A percentile compares a stretch with the other conserved stretches of the same genome.
These are phyloP conservation scores for Microbotryum saponariae DNA, from an alignment of 1,284 basidiomycete species.

Conservation along the genomic window DNA sequence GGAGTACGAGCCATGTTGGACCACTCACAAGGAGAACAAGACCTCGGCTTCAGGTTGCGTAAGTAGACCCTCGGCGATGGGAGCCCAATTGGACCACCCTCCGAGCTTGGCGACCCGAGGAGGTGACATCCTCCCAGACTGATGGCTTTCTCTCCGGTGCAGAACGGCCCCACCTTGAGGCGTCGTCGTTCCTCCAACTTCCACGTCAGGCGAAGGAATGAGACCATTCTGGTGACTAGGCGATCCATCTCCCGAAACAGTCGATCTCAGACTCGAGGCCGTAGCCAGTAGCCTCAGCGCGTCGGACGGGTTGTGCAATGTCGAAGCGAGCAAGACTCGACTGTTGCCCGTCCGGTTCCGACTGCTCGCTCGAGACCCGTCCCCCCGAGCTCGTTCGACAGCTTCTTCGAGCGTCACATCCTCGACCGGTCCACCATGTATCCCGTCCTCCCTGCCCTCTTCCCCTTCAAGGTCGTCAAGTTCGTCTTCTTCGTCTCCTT, in stretches of 20 bases:
- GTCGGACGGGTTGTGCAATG: slow-evolving; percentile 30
- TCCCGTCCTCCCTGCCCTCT: slow-evolving; percentile 2
- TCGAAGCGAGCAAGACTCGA: slow-evolving; percentile 22
- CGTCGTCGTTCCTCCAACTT: too few species aligned
- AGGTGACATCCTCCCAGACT: not conserved
- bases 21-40: slow-evolving; percentile 20
- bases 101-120: not conserved
- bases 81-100: slow-evolving; percentile 22
- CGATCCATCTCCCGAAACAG: not conserved
- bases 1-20: not conserved
- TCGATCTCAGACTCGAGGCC: slow-evolving; percentile 19
- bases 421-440: not conserved
- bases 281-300: slow-evolving; percentile 26
- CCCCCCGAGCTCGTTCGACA: not conserved
- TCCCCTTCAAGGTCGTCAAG: slow-evolving; percentile 10
- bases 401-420: not conserved
- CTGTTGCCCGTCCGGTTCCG: slow-evolving; percentile 11
- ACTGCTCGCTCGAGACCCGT: not conserved
- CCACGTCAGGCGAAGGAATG: not conserved
- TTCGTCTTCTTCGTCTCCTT: slow-evolving; percentile 3
- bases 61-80: slow-evolving; percentile 21
- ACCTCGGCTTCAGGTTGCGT: slow-evolving; percentile 21
- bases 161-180: too few species aligned
- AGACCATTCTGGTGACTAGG: not conserved
- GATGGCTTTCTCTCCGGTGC: not conserved